Percentiles rank a stretch among this genome's conserved stretches.
Evolutionary conservation across 805 yeast species (phyloP).

Genomic region (Candida germanica): DNA sequence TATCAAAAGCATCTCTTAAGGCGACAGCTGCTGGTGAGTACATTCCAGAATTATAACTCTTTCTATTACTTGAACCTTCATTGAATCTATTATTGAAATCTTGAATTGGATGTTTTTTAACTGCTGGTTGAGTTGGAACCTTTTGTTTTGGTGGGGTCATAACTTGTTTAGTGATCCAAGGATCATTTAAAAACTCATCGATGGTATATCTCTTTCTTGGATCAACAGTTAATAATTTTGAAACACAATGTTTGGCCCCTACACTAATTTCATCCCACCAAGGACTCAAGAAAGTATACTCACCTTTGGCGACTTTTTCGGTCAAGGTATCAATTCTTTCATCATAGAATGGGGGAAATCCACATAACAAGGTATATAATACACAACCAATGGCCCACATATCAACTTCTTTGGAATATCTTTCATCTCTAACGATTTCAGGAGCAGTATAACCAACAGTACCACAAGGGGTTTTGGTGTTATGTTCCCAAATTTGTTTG

Average conservation of each 20-base stretch:
- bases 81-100: slow-evolving; percentile 15
- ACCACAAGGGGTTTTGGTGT: slow-evolving; percentile 97
- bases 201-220: slow-evolving; percentile 67
- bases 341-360: slow-evolving; percentile 96
- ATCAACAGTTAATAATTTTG: slow-evolving; percentile 66
- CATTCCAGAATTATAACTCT: slow-evolving; percentile 25
- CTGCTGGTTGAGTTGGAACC: neutral
- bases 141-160: slow-evolving; percentile 10
- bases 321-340: slow-evolving; percentile 72
- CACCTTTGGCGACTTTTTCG: slow-evolving; percentile 76
- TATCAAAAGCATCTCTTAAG: slow-evolving; percentile 81
- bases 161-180: slow-evolving; percentile 53
- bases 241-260: slow-evolving; percentile 69
- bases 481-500: slow-evolving; percentile 81
- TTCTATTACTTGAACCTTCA: slow-evolving; percentile 2
- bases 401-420: slow-evolving; percentile 90
- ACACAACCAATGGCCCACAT: slow-evolving; percentile 99
- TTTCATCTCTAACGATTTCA: slow-evolving; percentile 91
- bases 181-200: slow-evolving; percentile 68
- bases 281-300: slow-evolving; percentile 70
- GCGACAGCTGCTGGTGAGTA: slow-evolving; percentile 77
- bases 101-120: slow-evolving; percentile 24
- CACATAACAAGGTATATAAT: slow-evolving; percentile 86
- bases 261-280: slow-evolving; percentile 86
- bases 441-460: slow-evolving; percentile 99